Evolutionary conservation across 2,329 filamentous ascomycete species (phyloP), one percentile per base, ranked within the genome.

Genomic region (Emmonsia crescens): DNA sequence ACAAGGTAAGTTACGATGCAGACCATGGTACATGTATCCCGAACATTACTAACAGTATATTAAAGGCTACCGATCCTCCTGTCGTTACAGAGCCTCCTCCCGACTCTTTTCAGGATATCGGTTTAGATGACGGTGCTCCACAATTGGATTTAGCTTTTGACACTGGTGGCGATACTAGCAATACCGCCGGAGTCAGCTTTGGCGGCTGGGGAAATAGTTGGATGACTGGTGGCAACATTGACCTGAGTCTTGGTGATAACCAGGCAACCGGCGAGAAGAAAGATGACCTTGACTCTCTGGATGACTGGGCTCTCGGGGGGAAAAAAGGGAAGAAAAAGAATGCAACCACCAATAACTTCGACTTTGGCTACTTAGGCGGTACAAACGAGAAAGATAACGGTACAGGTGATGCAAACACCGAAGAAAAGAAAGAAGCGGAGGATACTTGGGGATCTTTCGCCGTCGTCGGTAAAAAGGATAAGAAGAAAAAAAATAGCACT

Each of bases 101-200:
- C 51, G 81, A 82, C 61, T 75, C 80, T n/a, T 89, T 89, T 66
- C 80, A 88, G 52, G 86, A 89, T 33, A 84, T 91, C 66, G 88
- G 84, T 68, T 73, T 90, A 31, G 82, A 85, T 65, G 85, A 87
- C 61, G 70, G 75, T 31, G 79, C 76, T n/a, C 82, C 84, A 1
- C 82, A 83, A 61, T 70, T 85, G 5, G 82, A 85, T 64, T 69
- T 85, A 16, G 81, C 78, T 63, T 80, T 85, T 67, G 81, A 80
- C 66, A 76, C 78, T 57, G 71, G 76, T n/a, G 74, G 70, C 31
- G 69, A 72, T 29, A 74, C 75, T 40, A 69, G 71, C n/a, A 74
- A 76, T 29, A 72, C 73, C 3, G 71, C 68, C 55, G 73, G 69
- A 16, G 72, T 71, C 67, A 73, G 74, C 3, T 80, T 88, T 66